Evolutionary conservation across 2,329 filamentous ascomycete genomes (phyloP).

Genomic region (Cryphonectria naterciae): DNA sequence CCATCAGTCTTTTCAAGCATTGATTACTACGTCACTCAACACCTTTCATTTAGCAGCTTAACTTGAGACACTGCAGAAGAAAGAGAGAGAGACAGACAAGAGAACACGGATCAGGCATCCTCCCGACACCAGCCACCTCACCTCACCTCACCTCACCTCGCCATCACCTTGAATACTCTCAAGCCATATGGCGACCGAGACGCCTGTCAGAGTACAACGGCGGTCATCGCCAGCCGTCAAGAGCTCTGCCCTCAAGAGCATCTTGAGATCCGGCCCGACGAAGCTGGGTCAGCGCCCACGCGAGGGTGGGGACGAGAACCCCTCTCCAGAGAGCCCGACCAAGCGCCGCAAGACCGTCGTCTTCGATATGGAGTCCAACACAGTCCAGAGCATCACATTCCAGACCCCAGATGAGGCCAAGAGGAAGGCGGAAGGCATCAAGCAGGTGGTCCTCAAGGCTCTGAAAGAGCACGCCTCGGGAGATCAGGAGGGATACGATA

Average conservation of each 20-base stretch:
- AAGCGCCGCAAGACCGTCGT: conserved; percentile 60
- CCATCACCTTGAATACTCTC: conserved; percentile 3
- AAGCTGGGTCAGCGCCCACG: conserved; percentile 22
- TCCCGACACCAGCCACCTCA: conserved; percentile 1
- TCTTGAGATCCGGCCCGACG: conserved; percentile 17
- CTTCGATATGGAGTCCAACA: conserved; percentile 62
- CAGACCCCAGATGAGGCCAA: conserved; percentile 61
- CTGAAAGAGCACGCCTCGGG: conserved; percentile 61
- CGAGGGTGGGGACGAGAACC: conserved; percentile 41
- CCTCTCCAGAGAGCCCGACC: conserved; percentile 47
- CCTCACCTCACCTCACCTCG: conserved; percentile 1
- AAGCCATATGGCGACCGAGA: conserved; percentile 25
- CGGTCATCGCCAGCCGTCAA: conserved; percentile 25
- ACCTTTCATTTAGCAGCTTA: conserved; percentile 5
- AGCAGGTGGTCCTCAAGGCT: conserved; percentile 57
- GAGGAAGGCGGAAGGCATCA: conserved; percentile 59
- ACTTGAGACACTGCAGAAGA: not conserved
- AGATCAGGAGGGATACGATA: conserved; percentile 64
- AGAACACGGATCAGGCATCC: conserved; percentile 1
- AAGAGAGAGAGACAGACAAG: not conserved
- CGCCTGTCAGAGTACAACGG: conserved; percentile 25
- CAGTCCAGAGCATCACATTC: conserved; percentile 58
- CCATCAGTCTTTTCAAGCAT: conserved; percentile 11
- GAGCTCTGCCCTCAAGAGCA: conserved; percentile 26
- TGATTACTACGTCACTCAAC: conserved; percentile 7